These are phyloP conservation scores for Citrus unshiu DNA, from an alignment of 345 rosid species.

Conservation along the genomic window DNA sequence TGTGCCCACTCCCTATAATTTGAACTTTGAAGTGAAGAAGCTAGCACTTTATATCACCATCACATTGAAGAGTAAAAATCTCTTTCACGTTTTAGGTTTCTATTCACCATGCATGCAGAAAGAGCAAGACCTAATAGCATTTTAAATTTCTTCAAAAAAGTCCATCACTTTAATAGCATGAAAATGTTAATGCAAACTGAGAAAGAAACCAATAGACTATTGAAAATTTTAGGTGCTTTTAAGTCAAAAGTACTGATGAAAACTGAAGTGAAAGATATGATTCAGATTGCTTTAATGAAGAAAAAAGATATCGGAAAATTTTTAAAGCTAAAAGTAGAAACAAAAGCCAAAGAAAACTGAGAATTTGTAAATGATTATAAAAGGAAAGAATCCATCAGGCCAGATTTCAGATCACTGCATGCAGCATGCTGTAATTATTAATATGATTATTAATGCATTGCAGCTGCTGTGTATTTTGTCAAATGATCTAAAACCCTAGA, in stretches of 20 bases:
- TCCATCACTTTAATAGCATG: background rate
- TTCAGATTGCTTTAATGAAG: background rate
- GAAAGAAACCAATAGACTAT: background rate
- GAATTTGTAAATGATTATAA: background rate
- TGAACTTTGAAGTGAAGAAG: too few relatives aligned
- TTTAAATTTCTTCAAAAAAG: too few relatives aligned
- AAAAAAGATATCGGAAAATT: slow-evolving; percentile 1
- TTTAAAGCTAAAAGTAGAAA: slow-evolving; percentile 6
- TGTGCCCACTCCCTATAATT: background rate
- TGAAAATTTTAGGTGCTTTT: background rate
- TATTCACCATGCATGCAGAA: background rate
- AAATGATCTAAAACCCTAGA: background rate
- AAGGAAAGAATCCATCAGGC: background rate
- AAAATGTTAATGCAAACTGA: background rate
- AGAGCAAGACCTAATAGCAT: background rate
- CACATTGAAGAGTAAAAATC: too few relatives aligned
- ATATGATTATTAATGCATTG: background rate
- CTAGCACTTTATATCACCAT: too few relatives aligned
- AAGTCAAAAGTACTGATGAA: background rate
- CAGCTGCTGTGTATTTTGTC: background rate
- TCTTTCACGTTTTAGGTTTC: background rate
- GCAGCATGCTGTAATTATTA: background rate
- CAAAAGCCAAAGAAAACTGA: background rate
- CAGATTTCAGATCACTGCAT: background rate
- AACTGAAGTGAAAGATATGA: background rate